Evolutionary conservation across 2,329 filamentous ascomycete species (phyloP).

Genomic region (Fusarium camptoceras): DNA sequence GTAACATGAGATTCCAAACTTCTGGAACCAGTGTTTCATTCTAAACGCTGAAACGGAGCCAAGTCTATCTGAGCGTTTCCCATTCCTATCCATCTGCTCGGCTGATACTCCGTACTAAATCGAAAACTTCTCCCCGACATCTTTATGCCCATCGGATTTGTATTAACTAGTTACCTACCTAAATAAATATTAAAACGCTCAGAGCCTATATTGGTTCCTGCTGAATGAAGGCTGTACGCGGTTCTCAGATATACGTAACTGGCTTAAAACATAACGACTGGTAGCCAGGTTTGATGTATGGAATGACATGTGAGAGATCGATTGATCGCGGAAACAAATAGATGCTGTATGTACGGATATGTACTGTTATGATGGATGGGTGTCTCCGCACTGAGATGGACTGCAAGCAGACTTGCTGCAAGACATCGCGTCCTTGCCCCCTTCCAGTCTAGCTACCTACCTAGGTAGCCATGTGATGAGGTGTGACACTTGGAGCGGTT

Average conservation of each 20-base stretch:
- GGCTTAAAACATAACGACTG: not conserved
- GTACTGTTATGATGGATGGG: conserved; percentile 7
- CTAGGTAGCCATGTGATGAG: conserved; percentile 38
- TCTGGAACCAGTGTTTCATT: conserved; percentile 3
- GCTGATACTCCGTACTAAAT: conserved; percentile 8
- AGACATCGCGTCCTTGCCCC: conserved; percentile 32
- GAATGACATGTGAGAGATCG: conserved; percentile 9
- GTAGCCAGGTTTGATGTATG: not conserved
- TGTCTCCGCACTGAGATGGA: conserved; percentile 24
- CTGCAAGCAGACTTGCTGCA: conserved; percentile 22
- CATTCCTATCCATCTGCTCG: not conserved
- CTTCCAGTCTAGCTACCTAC: conserved; percentile 38
- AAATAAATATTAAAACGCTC: not conserved
- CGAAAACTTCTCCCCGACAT: not conserved
- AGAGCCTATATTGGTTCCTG: conserved; percentile 16
- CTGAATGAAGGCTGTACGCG: conserved; percentile 18
- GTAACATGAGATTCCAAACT: conserved; percentile 14
- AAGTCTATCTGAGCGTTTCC: conserved; percentile 3
- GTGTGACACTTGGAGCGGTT: conserved; percentile 38
- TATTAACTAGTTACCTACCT: not conserved
- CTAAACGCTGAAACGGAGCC: conserved; percentile 26
- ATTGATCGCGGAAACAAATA: not conserved
- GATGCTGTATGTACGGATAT: not conserved
- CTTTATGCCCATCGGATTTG: not conserved
- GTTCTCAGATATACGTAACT: conserved; percentile 9